Evolutionary conservation across 1,284 basidiomycete species (phyloP), one percentile per base, ranked within the genome.

Genomic region (Ceratobasidium sp.): DNA sequence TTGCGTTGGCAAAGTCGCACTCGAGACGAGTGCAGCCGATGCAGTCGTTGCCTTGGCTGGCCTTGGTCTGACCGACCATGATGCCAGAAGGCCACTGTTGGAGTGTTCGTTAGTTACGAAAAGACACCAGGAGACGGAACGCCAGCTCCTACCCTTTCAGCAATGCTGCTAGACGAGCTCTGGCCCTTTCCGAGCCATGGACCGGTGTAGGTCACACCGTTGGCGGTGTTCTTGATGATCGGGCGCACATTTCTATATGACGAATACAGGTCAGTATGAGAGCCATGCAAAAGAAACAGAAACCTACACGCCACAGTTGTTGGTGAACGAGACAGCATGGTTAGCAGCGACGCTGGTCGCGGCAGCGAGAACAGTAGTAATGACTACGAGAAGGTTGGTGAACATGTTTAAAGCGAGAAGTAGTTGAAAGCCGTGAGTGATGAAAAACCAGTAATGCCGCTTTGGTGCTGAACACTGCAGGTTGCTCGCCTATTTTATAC

Each of bases 1-100:
- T 65, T 3, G 50, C 2, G 38, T 54, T 65, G 38, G 50, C 60
- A 65, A 65, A 65, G 62, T 65, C 50, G 22, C 50, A 65, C 34
- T 65, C 50, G 13, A 53, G 50, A 17, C 62, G 50, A 15, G 62
- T 54, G 50, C 62, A 62, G 31, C 58, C 58, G 8, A 34, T 34
- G 20, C 58, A 62, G 45, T 62, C 62, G 29, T 17, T 20, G n/a
- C 50, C 62, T 27, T 54, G 49, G 62, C 54, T 65, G 8, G 62
- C 50, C 25, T 54, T 65, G 22, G 62, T 65, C 27, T 65, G 62
- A 13, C 34, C 49, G 22, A 54, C 49, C 3, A 65, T 43, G 45
- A 65, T 65, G 49, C 49, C 62, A 2, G 60, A 64, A 1, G 62
- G 15, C 62, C 62, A 54, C 50, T 65, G 25, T 50, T 20, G 45